Base-by-base conservation (phyloP, 352 stramenopile species). In the Phytophthora palmivora region DNA sequence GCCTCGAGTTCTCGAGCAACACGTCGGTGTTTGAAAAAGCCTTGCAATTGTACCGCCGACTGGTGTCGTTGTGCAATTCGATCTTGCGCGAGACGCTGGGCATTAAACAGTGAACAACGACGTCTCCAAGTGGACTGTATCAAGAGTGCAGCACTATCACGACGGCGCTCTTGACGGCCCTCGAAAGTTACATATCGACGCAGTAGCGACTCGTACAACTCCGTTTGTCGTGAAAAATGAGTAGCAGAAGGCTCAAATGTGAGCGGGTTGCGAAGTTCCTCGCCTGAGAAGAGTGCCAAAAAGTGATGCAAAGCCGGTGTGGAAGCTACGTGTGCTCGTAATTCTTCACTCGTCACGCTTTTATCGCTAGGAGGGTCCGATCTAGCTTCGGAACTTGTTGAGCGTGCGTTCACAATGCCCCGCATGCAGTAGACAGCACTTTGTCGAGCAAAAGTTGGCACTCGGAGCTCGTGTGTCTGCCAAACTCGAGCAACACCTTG, bases 81-180 rank as follows among this genome's bases (percentile, higher is more conserved):
- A 1, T 67, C 41, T 12, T 75, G 69, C 0, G 55, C 57, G 5
- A 61, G 39, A 6, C 70, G 69, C 30, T 79, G 63, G 0, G 65
- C 63, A 7, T 74, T 63, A 0, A 76, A 53, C 6, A 68, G 55
- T 0, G 82, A 89, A 33, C 73, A 79, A 2, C 78, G 72, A 0
- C 82, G 72, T 12, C 83, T 74, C 82, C 80, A 93, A 22, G 78
- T 85, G 4, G 78, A 79, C 58, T 93, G 84, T 51, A 93, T 84
- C 39, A 91, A 36, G 19, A 82, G 44, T 1, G 65, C 75, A 1
- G 82, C 78, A 30, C 70, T 85, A 12, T 70, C 34, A 2, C 61
- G 50, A 4, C 81, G 74, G 9, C 50, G 56, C 15, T 74, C 56
- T 5, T 46, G 12, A 2, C 82, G 78, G 0, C 78, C 80, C 11